phyloP scores from a whole-genome alignment of 2,329 filamentous ascomycete species.

The Arachnomyces sp. region DNA sequence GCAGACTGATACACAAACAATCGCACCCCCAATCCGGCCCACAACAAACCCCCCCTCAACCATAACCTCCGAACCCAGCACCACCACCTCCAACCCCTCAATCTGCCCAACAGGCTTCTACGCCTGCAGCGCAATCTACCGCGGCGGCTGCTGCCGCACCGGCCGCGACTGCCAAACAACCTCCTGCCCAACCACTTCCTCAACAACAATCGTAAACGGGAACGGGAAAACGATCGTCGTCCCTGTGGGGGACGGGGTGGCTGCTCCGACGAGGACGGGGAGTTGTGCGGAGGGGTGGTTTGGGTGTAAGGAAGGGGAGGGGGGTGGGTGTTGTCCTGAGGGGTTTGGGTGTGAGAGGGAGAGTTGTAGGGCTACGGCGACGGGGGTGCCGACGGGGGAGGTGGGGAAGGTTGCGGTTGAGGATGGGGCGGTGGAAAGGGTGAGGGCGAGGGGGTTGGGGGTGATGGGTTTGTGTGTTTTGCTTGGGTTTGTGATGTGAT shows the following conservation, averaged over 20 bases:
- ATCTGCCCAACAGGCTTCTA: conserved; percentile 87
- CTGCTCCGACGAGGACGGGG: conserved; percentile 37
- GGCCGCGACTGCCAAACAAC: conserved; percentile 77
- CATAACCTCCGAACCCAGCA: conserved; percentile 30
- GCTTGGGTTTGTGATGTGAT: not conserved
- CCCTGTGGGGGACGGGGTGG: conserved; percentile 32
- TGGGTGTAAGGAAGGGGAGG: conserved; percentile 56
- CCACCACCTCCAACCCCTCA: conserved; percentile 18
- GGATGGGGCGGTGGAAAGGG: conserved; percentile 5
- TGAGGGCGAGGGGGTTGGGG: not conserved
- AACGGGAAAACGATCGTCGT: conserved; percentile 66
- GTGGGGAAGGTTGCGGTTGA: conserved; percentile 32
- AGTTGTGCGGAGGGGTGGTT: conserved; percentile 76
- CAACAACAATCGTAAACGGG: conserved; percentile 57
- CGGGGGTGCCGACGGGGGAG: conserved; percentile 48
- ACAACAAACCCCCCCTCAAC: conserved; percentile 26
- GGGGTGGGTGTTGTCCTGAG: conserved; percentile 75
- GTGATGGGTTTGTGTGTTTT: not conserved
- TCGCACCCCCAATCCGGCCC: conserved; percentile 31
- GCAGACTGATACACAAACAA: conserved; percentile 6
- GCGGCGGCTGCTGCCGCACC: conserved; percentile 80
- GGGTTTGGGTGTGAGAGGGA: conserved; percentile 66
- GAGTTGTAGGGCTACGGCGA: conserved; percentile 57
- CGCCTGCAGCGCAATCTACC: conserved; percentile 72
- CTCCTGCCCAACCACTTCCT: conserved; percentile 62